These are phyloP conservation scores for Huiozyma naganishii DNA, from an alignment of 805 yeast genomes.

Conservation along the genomic window DNA sequence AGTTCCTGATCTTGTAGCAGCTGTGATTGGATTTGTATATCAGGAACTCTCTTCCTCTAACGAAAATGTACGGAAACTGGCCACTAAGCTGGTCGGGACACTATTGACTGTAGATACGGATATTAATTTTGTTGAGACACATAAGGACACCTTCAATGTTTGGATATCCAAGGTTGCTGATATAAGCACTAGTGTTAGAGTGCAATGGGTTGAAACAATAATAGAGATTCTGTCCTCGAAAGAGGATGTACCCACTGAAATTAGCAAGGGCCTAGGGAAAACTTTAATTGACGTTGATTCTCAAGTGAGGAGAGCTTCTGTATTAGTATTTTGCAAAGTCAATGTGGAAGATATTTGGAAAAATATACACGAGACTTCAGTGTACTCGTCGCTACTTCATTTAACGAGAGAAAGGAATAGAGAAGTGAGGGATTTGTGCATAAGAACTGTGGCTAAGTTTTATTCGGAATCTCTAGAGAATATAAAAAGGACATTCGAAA, in stretches of 20 bases:
- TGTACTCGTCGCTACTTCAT: slow-evolving; percentile 46
- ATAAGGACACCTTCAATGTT: slow-evolving; percentile 48
- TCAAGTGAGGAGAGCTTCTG: slow-evolving; percentile 53
- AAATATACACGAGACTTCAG: slow-evolving; percentile 36
- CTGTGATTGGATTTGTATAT: slow-evolving; percentile 69
- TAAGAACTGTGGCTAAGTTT: slow-evolving; percentile 42
- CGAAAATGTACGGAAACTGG: slow-evolving; percentile 48
- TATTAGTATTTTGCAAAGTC: slow-evolving; percentile 39
- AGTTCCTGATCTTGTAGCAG: slow-evolving; percentile 61
- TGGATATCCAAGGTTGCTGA: slow-evolving; percentile 77
- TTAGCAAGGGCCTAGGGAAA: slow-evolving; percentile 48
- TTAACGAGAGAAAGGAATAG: slow-evolving; percentile 61
- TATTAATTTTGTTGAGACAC: slow-evolving; percentile 47
- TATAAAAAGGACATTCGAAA: slow-evolving; percentile 9
- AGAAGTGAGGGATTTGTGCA: slow-evolving; percentile 51
- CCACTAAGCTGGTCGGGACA: slow-evolving; percentile 64
- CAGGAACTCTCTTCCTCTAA: slow-evolving; percentile 71
- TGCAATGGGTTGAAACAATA: slow-evolving; percentile 56
- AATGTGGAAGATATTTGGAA: slow-evolving; percentile 37
- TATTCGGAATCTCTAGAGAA: slow-evolving; percentile 38
- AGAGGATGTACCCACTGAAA: slow-evolving; percentile 39
- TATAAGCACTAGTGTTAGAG: slow-evolving; percentile 49
- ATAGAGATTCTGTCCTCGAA: slow-evolving; percentile 37
- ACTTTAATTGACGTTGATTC: slow-evolving; percentile 70
- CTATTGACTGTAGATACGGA: slow-evolving; percentile 43